Evolutionary conservation across 257 asterid species (phyloP), one percentile per base, ranked within the genome.

Genomic region (Primulina eburnea): DNA sequence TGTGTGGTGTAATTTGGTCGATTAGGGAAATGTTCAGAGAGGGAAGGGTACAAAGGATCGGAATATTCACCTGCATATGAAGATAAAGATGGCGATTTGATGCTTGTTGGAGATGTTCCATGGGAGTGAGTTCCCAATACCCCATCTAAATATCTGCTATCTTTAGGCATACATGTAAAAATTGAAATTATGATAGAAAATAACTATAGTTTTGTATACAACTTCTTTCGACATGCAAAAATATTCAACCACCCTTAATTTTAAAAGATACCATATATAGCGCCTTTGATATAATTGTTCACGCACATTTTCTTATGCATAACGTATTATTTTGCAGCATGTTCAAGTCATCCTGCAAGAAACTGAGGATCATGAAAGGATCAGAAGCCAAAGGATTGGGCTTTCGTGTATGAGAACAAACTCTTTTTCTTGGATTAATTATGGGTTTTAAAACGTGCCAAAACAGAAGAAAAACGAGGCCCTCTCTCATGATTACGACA

Each of bases 91-190:
- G 95, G 95, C 21, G 97, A 91, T 58, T 81, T 89, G 78, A 91
- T 89, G 97, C 97, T 91, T 53, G 91, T 91, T 64, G 96, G 97
- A 57, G 97, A 91, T 78, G 97, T 89, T 72, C 97, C 97, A 21
- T 90, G 88, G 87, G 88, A 81, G 96, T 89, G 83, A 77, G 87
- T 72, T 37, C 20, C 47, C 33, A 29, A 63, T 17, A 56, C 56
- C 21, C 26, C 10, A 6, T 20, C 69, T 17, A 10, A 34, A 34
- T 18, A 10, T 47, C 20, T 47, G 20, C 56, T 14, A 32, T 24
- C 26, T 24, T 24, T 24, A 24, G 1, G 1, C 26, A 24, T 24
- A 24, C 26, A 24, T 24, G 1, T 24, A 24, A 24, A 24, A 24
- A 24, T 24, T 24, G 1, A 24, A 24, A 24, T 24, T 24, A 24